A percentile compares a stretch with the other conserved stretches of the same genome.
Evolutionary conservation across 805 yeast species (phyloP).

Genomic region (Vanderwaltozyma polyspora): DNA sequence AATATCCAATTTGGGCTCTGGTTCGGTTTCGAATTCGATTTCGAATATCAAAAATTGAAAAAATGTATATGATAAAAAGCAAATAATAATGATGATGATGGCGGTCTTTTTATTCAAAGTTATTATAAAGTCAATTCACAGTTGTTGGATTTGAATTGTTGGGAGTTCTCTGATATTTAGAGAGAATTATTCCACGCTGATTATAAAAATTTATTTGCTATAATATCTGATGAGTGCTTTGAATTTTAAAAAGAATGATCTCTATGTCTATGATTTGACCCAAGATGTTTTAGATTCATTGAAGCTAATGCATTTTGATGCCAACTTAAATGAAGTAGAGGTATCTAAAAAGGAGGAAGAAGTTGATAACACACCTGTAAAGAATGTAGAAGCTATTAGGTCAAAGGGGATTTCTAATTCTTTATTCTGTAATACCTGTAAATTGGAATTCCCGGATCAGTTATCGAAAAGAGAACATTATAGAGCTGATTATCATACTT

Average conservation of each 20-base stretch:
- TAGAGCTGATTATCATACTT: slow-evolving; percentile 47
- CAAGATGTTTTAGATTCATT: slow-evolving; percentile 34
- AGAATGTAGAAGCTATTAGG: slow-evolving; percentile 8
- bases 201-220: too few species aligned
- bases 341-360: not conserved
- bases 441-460: slow-evolving; percentile 9
- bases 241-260: slow-evolving; percentile 25
- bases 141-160: too few species aligned
- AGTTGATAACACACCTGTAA: not conserved
- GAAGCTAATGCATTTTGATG: slow-evolving; percentile 45
- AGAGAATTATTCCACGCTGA: too few species aligned
- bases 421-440: slow-evolving; percentile 19
- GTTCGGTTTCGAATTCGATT: too few species aligned
- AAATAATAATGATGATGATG: too few species aligned
- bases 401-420: slow-evolving; percentile 5
- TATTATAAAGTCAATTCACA: too few species aligned
- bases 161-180: too few species aligned
- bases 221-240: slow-evolving; percentile 1
- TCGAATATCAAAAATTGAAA: too few species aligned
- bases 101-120: too few species aligned
- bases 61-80: too few species aligned
- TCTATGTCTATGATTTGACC: slow-evolving; percentile 41
- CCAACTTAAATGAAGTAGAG: slow-evolving; percentile 31
- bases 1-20: too few species aligned
- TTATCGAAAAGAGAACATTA: slow-evolving; percentile 33